Percentiles rank a stretch among this genome's conserved stretches.
These are phyloP conservation scores for Linaria vulgaris DNA, from an alignment of 257 asterid species.

Conservation along the genomic window DNA sequence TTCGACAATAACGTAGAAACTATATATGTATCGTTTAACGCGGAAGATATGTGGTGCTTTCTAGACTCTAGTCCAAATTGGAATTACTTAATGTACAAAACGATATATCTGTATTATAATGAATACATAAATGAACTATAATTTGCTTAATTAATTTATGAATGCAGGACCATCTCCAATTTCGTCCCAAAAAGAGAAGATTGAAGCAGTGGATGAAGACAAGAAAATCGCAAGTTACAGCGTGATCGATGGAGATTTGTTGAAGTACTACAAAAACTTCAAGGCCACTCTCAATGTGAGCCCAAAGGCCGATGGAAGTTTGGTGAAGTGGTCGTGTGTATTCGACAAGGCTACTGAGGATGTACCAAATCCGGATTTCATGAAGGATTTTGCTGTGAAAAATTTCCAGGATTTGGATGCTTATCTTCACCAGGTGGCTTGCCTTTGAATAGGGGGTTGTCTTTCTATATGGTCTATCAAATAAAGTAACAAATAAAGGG, in stretches of 20 bases:
- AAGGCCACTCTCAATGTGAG: slow-evolving; percentile 42
- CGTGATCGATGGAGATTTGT: slow-evolving; percentile 65
- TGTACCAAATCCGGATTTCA: slow-evolving; percentile 56
- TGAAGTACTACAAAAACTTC: slow-evolving; percentile 65
- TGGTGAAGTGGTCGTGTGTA: slow-evolving; percentile 65
- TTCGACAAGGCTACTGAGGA: slow-evolving; percentile 64
- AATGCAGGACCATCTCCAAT: slow-evolving; percentile 45
- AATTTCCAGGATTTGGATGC: slow-evolving; percentile 72
- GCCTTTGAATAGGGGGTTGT: too few relatives aligned
- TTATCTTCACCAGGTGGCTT: slow-evolving; percentile 26
- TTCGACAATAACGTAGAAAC: too few relatives aligned
- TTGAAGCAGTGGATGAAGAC: slow-evolving; percentile 63
- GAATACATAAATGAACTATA: too few relatives aligned
- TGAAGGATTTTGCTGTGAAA: slow-evolving; percentile 69
- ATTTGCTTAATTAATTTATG: not conserved
- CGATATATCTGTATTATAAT: too few relatives aligned
- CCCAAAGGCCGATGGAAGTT: slow-evolving; percentile 50
- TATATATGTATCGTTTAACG: too few relatives aligned
- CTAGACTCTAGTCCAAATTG: too few relatives aligned
- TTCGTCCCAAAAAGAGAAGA: slow-evolving; percentile 59
- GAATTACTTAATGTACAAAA: too few relatives aligned
- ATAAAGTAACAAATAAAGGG: too few relatives aligned
- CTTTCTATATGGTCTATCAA: too few relatives aligned
- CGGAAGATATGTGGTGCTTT: too few relatives aligned
- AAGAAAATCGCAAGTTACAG: slow-evolving; percentile 40